These are phyloP conservation scores for Xylogone sp. DNA, from an alignment of 2,329 filamentous ascomycete genomes.

Conservation along the genomic window DNA sequence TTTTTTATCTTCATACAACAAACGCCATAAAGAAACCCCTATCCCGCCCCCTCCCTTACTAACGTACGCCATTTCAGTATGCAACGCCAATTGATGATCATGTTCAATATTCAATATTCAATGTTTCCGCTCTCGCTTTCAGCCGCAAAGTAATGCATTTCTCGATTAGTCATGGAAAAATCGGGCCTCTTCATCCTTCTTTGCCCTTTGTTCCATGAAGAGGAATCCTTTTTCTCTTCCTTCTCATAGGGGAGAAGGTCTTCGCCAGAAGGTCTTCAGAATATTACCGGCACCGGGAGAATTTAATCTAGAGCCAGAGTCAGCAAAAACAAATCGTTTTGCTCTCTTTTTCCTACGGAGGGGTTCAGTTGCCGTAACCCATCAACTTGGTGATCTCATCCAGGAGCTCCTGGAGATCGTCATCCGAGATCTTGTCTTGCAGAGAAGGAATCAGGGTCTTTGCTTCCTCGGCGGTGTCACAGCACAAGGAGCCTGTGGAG, in stretches of 20 bases:
- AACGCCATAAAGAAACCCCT: too few species aligned
- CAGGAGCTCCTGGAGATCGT: slow-evolving; percentile 81
- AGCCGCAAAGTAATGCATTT: too few species aligned
- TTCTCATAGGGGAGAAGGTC: not conserved
- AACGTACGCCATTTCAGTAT: not conserved
- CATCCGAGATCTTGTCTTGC: slow-evolving; percentile 84
- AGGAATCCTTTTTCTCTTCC: not conserved
- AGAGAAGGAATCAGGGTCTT: slow-evolving; percentile 92
- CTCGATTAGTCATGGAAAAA: too few species aligned
- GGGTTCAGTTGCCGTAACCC: slow-evolving; percentile 21
- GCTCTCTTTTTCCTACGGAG: too few species aligned
- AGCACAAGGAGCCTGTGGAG: slow-evolving; percentile 83
- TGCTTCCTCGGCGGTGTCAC: slow-evolving; percentile 89
- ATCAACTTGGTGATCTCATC: slow-evolving; percentile 83
- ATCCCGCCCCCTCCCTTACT: not conserved
- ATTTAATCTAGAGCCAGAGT: not conserved
- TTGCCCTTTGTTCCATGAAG: not conserved
- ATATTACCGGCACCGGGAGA: too few species aligned
- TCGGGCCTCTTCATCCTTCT: not conserved
- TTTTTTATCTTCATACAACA: not conserved
- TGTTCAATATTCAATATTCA: too few species aligned
- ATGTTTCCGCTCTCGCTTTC: too few species aligned
- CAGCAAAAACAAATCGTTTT: too few species aligned
- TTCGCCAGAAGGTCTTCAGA: too few species aligned
- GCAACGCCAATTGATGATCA: not conserved